These are phyloP conservation scores for Nicotiana tabacum DNA, from an alignment of 257 asterid genomes.

Conservation along the genomic window DNA sequence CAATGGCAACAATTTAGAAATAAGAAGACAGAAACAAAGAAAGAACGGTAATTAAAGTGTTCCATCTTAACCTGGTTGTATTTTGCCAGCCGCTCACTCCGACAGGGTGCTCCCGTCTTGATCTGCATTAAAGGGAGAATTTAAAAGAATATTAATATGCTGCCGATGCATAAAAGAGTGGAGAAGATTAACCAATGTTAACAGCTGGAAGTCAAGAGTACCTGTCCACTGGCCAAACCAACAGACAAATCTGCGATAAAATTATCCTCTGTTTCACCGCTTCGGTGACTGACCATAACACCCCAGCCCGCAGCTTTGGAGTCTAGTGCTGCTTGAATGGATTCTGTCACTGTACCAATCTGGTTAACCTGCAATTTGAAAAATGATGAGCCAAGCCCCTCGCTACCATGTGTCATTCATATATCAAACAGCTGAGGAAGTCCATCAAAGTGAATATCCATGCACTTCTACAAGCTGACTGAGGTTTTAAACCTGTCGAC, in stretches of 20 bases:
- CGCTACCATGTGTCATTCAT: background rate
- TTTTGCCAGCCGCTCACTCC: constrained; percentile 96
- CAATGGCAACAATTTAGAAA: background rate
- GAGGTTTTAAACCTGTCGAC: too few relatives aligned
- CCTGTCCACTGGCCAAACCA: constrained; percentile 99
- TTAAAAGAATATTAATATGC: background rate
- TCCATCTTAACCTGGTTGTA: constrained; percentile 71
- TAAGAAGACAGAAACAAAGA: background rate
- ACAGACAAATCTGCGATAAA: constrained; percentile 96
- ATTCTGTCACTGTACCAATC: constrained; percentile 95
- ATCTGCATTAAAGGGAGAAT: constrained; percentile 40
- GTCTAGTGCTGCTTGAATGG: constrained; percentile 94
- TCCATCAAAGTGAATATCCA: too few relatives aligned
- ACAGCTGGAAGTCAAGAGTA: constrained; percentile 11
- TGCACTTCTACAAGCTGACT: too few relatives aligned
- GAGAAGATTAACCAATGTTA: background rate
- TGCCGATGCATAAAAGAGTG: background rate
- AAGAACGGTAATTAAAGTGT: background rate
- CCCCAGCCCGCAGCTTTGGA: constrained; percentile 99
- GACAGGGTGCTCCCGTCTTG: constrained; percentile 98
- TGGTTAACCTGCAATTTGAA: constrained; percentile 74
- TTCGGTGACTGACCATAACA: constrained; percentile 98
- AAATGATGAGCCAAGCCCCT: constrained; percentile 1
- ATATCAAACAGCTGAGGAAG: background rate
- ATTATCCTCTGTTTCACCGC: constrained; percentile 99